Evolutionary conservation across 148 eudicot genomes (phyloP), one percentile per base, ranked within the genome.

Genomic region (Bassia scoparia): DNA sequence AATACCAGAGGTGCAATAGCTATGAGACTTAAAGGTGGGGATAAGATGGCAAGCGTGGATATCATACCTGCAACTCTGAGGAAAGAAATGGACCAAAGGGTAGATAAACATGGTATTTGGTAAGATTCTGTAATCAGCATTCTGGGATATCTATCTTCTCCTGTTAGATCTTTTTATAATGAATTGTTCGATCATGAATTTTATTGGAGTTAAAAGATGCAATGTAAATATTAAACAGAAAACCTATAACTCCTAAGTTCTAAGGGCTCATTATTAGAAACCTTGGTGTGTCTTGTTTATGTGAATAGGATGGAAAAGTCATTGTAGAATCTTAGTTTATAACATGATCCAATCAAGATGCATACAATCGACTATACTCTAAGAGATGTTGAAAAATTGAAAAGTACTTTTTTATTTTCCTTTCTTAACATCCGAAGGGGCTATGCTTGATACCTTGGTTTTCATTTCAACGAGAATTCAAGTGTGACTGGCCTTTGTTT

Each of bases 21-120:
- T 74, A 95, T 95, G 99, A 92, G 82, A 82, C 86, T 95, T 50
- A 90, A 72, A 81, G 76, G 68, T 41, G 99, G 83, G 67, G 97
- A 95, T 78, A 88, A 84, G 44, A 87, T 95, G 92, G 96, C 99
- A 26, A 82, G 97, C 81, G 79, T 88, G 84, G 99, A 95, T 81
- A 81, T 95, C 50, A 92, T 95, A 78, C 97, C 97, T 74, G 90
- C 88, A 74, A 63, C 86, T 48, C 62, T 84, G 73, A 77, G 84
- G 71, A 84, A 84, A 76, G 81, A 83, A 65, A 69, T 84, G 52
- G 86, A 84, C 75, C 74, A 74, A 27, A 76, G 64, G 43, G 77
- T 83, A 16, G 89, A 79, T 77, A 81, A 76, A 69, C 74, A 76
- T 50, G 80, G 76, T 61, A 82, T 76, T 64, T 77, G 88, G 97